A percentile compares a stretch with the other conserved stretches of the same genome.
phyloP scores from a whole-genome alignment of 495 filamentous ascomycete species.

The Pseudoneurospora amorphoporcata region DNA sequence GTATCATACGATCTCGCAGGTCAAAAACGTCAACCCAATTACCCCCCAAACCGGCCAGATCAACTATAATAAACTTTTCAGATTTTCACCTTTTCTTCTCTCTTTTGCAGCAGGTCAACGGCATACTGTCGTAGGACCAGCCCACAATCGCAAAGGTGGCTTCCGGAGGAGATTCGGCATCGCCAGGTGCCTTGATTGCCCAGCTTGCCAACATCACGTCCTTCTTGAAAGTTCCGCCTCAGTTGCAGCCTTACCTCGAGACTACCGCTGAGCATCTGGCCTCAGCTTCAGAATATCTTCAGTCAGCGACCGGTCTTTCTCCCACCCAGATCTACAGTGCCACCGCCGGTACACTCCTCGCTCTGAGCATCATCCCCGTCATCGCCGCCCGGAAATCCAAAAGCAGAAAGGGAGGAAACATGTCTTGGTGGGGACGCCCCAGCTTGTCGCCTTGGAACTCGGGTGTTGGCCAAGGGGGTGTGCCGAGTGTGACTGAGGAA shows the following conservation, averaged over 20 bases:
- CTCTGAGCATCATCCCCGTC: slow-evolving; percentile 40
- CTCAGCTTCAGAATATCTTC: slow-evolving; percentile 45
- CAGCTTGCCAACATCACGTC: slow-evolving; percentile 32
- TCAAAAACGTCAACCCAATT: background rate
- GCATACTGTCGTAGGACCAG: slow-evolving; percentile 32
- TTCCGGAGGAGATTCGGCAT: slow-evolving; percentile 40
- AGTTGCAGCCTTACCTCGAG: slow-evolving; percentile 39
- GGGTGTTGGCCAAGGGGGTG: slow-evolving; percentile 32
- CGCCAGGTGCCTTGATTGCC: slow-evolving; percentile 38
- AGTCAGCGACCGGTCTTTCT: slow-evolving; percentile 36
- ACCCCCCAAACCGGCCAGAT: background rate
- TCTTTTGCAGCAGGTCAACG: slow-evolving; percentile 19
- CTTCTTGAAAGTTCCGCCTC: slow-evolving; percentile 28
- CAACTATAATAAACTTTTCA: background rate
- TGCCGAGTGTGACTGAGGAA: slow-evolving; percentile 58
- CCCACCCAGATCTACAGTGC: slow-evolving; percentile 36
- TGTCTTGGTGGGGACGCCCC: slow-evolving; percentile 55
- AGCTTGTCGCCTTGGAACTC: slow-evolving; percentile 47
- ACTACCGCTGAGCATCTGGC: slow-evolving; percentile 35
- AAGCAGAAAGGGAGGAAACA: slow-evolving; percentile 25
- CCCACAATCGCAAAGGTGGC: slow-evolving; percentile 42
- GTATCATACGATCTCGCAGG: background rate
- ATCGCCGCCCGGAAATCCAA: slow-evolving; percentile 29
- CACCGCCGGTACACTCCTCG: slow-evolving; percentile 31
- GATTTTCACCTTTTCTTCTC: background rate